Conservation (phyloP, 164 flowering plant genomes). For the Taxillus chinensis region DNA sequence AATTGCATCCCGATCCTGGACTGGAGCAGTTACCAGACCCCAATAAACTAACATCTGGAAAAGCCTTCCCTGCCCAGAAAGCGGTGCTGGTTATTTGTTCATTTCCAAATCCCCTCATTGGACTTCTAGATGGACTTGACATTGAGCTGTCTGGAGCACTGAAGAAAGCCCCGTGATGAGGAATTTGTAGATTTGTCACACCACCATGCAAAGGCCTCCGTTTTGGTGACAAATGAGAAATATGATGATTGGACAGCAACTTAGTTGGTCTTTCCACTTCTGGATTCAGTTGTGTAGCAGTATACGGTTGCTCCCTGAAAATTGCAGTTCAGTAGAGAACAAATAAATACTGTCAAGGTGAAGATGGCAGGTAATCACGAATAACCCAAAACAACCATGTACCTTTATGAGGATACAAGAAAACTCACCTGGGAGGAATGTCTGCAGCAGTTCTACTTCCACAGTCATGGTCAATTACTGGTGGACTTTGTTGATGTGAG, state of each 20-base stretch:
- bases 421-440: constrained; percentile 70
- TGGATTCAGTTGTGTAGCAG: constrained; percentile 21
- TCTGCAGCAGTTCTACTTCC: constrained; percentile 42
- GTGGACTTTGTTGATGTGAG: constrained; percentile 57
- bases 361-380: too few relatives aligned
- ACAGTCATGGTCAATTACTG: constrained; percentile 48
- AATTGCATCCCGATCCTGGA: constrained; percentile 65
- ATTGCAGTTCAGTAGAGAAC: background rate
- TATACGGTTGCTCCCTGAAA: constrained; percentile 32
- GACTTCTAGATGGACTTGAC: constrained; percentile 56
- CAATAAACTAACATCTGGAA: constrained; percentile 2
- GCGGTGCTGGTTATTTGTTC: background rate
- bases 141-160: constrained; percentile 93
- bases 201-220: constrained; percentile 40
- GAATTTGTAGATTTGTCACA: constrained; percentile 56
- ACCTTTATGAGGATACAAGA: background rate
- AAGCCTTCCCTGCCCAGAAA: constrained; percentile 2
- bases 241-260: constrained; percentile 26
- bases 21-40: constrained; percentile 5
- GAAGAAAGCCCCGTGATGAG: constrained; percentile 42
- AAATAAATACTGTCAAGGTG: background rate
- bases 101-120: constrained; percentile 1
- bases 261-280: constrained; percentile 38
- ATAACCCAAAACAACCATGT: too few relatives aligned
- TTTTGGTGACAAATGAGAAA: constrained; percentile 44